Base-by-base conservation (phyloP, 768 basidiomycete species). In the Termitomyces sp. region DNA sequence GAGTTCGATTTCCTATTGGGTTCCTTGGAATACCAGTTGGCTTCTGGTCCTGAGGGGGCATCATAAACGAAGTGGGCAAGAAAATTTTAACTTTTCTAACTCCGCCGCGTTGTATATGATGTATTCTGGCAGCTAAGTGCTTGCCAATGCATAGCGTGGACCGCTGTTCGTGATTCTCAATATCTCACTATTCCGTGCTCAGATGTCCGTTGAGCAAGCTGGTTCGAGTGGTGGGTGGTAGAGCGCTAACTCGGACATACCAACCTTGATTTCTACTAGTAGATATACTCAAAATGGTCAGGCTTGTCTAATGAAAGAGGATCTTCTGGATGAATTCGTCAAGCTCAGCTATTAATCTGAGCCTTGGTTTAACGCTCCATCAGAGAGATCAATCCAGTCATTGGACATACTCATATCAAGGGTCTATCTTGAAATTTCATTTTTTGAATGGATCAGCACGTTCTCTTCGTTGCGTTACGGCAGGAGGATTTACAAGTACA, bases 1-100 rank as follows among this genome's bases (percentile, higher is more conserved):
- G 62, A 33, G 75, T 73, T 24, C 74, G 65, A 48, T 69, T 68
- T n/a, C 45, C 55, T 30, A 60, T 59, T 2, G 61, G 51, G 47
- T 58, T 55, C 55, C 63, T 55, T 53, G 61, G 31, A 58, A 69
- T 57, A 47, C 67, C 27, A 54, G 58, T 24, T 2, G 41, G 49
- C 34, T 63, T 48, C 46, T 16, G 50, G 60, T 50, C 27, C 37
- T 61, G 22, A 48, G 37, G 53, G 36, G 45, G 54, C 52, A 52
- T 51, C 9, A 47, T 11, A 42, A 57, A 5, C 18, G 11, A 30
- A 31, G 37, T 31, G 20, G 22, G 18, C 9, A 48, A 48, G 44
- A 48, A 48, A 34, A 53, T 53, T 46, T 20, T 3, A 24, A 15
- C 37, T 51, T 60, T 50, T 60, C 22, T 6, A 46, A 37, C 59